Percentiles rank a stretch among this genome's conserved stretches.
phyloP scores from a whole-genome alignment of 108 stramenopile species.

The Skeletonema potamos region DNA sequence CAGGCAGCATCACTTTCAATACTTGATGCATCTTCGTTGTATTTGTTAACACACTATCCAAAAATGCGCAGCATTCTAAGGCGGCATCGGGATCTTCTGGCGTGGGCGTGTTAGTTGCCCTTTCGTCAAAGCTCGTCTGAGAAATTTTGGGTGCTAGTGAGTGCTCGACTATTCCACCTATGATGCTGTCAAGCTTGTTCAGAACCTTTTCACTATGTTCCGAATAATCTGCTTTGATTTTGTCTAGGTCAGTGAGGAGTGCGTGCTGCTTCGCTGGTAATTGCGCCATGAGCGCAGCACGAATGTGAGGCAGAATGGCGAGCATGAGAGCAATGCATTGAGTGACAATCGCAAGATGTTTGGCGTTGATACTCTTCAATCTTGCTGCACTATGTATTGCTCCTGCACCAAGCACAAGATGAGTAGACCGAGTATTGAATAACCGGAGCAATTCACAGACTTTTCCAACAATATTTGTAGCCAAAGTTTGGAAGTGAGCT shows the following conservation, averaged over 20 bases:
- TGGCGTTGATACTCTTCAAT: constrained; percentile 92
- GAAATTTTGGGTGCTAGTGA: constrained; percentile 68
- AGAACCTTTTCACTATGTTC: constrained; percentile 94
- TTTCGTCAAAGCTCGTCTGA: constrained; percentile 71
- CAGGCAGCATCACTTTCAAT: constrained; percentile 80
- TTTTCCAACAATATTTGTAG: constrained; percentile 85
- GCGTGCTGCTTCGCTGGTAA: constrained; percentile 90
- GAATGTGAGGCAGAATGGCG: constrained; percentile 87
- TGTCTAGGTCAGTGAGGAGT: constrained; percentile 88
- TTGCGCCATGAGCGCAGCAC: constrained; percentile 92
- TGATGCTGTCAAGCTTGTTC: constrained; percentile 94
- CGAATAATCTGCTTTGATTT: constrained; percentile 82
- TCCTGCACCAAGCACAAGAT: constrained; percentile 92
- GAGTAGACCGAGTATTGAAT: constrained; percentile 91
- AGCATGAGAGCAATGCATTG: constrained; percentile 88
- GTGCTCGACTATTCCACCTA: constrained; percentile 93
- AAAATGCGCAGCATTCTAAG: constrained; percentile 71
- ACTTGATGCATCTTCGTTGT: constrained; percentile 94
- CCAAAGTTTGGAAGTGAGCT: constrained; percentile 83
- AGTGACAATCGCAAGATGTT: constrained; percentile 91
- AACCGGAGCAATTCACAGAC: constrained; percentile 86
- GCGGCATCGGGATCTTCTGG: constrained; percentile 8
- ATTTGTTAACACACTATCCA: constrained; percentile 87
- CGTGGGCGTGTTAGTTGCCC: constrained; percentile 42
- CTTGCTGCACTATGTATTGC: constrained; percentile 90